phyloP scores from a whole-genome alignment of 441 rosid species.

The Viola pubescens region DNA sequence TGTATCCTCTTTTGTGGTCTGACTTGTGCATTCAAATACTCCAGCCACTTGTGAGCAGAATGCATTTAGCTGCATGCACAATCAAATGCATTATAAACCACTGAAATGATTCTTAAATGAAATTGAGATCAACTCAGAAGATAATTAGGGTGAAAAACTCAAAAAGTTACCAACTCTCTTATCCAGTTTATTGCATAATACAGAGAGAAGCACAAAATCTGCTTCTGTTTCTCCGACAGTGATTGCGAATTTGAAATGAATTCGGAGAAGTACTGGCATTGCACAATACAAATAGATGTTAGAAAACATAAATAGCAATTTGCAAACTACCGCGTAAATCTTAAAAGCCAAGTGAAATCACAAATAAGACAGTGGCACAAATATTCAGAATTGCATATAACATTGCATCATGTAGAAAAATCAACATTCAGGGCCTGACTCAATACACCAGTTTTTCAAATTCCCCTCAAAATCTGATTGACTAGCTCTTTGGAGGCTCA shows the following conservation, averaged over 20 bases:
- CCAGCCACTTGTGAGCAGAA: constrained; percentile 67
- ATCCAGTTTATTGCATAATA: constrained; percentile 79
- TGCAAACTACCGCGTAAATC: not conserved
- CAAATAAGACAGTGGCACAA: not conserved
- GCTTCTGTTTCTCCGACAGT: constrained; percentile 61
- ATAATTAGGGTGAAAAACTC: constrained; percentile 10
- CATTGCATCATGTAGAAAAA: not conserved
- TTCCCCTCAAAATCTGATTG: not conserved
- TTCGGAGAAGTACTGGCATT: constrained; percentile 47
- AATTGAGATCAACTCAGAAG: constrained; percentile 10
- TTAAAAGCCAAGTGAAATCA: constrained; percentile 1
- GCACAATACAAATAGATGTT: constrained; percentile 9
- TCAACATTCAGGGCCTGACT: not conserved
- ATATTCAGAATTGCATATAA: not conserved
- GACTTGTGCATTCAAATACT: constrained; percentile 47
- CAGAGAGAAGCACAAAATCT: constrained; percentile 51
- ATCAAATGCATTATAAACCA: constrained; percentile 20
- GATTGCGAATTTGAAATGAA: constrained; percentile 43
- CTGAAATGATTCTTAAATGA: constrained; percentile 5
- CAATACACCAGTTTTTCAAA: not conserved
- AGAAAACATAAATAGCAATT: not conserved
- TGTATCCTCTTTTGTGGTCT: constrained; percentile 54
- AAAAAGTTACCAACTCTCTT: constrained; percentile 57
- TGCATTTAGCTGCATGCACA: constrained; percentile 58
- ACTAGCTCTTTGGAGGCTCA: not conserved